Evolutionary conservation across 2,329 filamentous ascomycete genomes (phyloP).

Genomic region (Fusarium haematococcum): DNA sequence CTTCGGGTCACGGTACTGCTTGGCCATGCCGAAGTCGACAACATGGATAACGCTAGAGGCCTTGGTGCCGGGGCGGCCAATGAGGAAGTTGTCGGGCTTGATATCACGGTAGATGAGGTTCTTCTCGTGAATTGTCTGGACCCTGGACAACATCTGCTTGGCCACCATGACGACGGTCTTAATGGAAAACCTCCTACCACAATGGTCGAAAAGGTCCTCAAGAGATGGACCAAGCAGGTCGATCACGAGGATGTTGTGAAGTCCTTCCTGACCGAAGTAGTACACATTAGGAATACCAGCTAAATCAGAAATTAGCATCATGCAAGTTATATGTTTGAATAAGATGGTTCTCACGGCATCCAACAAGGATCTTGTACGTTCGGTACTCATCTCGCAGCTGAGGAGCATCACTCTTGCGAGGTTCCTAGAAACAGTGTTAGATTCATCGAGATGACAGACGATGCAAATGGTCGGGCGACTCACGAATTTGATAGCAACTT

Average conservation of each 20-base stretch:
- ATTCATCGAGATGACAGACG: neutral
- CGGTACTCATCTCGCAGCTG: constrained; percentile 98
- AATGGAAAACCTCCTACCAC: constrained; percentile 92
- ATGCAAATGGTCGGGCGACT: constrained; percentile 47
- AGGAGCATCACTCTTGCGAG: constrained; percentile 97
- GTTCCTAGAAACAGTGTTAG: constrained; percentile 74
- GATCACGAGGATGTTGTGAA: constrained; percentile 99
- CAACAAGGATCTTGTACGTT: constrained; percentile 99
- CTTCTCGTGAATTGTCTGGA: constrained; percentile 96
- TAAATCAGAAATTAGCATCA: constrained; percentile 55
- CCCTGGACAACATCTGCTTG: constrained; percentile 97
- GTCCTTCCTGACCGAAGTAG: constrained; percentile 98
- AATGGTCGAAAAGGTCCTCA: constrained; percentile 97
- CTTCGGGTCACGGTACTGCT: constrained; percentile 98
- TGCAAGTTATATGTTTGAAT: constrained; percentile 45
- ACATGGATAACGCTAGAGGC: constrained; percentile 98
- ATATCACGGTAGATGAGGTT: constrained; percentile 99
- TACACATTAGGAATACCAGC: constrained; percentile 99
- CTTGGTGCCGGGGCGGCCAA: constrained; percentile 91
- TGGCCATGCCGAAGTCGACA: constrained; percentile 99
- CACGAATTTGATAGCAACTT: constrained; percentile 99
- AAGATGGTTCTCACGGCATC: constrained; percentile 81
- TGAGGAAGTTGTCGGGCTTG: constrained; percentile 99
- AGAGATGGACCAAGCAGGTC: constrained; percentile 94
- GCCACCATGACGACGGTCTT: constrained; percentile 99